Evolutionary conservation across 805 yeast species (phyloP), one percentile per base, ranked within the genome.

Genomic region (Lipomyces sp.): DNA sequence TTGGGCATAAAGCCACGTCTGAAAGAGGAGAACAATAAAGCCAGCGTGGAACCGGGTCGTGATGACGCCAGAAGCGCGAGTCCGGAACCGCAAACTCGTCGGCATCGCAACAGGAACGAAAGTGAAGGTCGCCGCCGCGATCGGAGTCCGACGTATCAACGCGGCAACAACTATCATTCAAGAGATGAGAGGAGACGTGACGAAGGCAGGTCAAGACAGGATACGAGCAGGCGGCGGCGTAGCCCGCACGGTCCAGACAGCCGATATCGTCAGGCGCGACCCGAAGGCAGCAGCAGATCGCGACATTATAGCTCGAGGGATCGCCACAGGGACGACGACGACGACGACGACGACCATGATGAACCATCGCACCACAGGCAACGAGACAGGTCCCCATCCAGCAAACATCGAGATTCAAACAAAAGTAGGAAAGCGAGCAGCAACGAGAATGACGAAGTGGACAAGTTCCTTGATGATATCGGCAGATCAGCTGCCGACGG

Each of bases 1-100:
- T 39, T 70, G 62, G 71, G 71, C 8, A 54, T 62, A 29, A 51
- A 51, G 54, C 54, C 24, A 59, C 66, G 32, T 50, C 32, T 48
- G 37, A 39, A 13, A 32, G 32, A 39, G 13, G n/a, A n/a, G n/a
- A n/a, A n/a, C n/a, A 35, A 54, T 18, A 45, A 32, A 6, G 29
- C 53, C 33, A 33, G 32, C 30, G 5, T n/a, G 6, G 48, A 24
- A 55, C 54, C 6, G 15, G 53, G 34, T 34, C 1, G 24, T 24
- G 59, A 55, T n/a, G 24, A 24, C 24, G 24, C 59, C 10, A 57
- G 56, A 55, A 32, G 53, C 29, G 37, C 45, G 30, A 59, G 60
- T 34, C 32, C 62, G 8, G 57, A 56, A 13, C 45, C 56, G 8
- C 15, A 50, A 59, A 55, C 29, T 53, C 65, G 39, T 11, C 59